Evolutionary conservation across 2,329 filamentous ascomycete genomes (phyloP).

Genomic region (Fusarium nanum): DNA sequence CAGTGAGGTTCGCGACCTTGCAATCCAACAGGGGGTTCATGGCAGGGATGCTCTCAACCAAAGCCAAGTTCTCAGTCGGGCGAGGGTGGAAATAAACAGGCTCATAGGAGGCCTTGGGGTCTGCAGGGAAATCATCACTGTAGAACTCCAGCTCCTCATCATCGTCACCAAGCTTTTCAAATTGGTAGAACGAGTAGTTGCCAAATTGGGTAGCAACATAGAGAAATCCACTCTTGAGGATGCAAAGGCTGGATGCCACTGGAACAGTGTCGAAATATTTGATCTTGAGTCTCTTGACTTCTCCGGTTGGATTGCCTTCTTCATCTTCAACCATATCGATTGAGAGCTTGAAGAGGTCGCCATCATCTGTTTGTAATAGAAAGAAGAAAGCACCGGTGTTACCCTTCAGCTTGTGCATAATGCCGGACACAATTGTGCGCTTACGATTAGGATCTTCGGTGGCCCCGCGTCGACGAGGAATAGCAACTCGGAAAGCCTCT

Average conservation of each 20-base stretch:
- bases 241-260: constrained; percentile 85
- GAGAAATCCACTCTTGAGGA: constrained; percentile 94
- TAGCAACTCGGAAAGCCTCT: constrained; percentile 86
- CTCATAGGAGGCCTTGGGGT: constrained; percentile 76
- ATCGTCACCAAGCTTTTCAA: constrained; percentile 96
- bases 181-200: constrained; percentile 95
- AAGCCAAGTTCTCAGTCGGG: constrained; percentile 80
- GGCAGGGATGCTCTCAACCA: constrained; percentile 86
- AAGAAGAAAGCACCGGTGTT: constrained; percentile 93
- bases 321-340: constrained; percentile 90
- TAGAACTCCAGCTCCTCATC: constrained; percentile 88
- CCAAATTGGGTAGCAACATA: constrained; percentile 94
- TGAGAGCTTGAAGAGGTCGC: constrained; percentile 97
- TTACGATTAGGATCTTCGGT: constrained; percentile 94
- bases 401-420: constrained; percentile 96
- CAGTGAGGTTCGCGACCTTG: constrained; percentile 89
- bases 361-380: constrained; percentile 93
- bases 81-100: constrained; percentile 89
- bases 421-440: constrained; percentile 85
- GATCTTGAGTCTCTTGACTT: constrained; percentile 86
- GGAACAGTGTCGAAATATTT: constrained; percentile 99
- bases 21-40: constrained; percentile 93
- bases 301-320: constrained; percentile 80
- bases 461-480: constrained; percentile 86
- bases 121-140: constrained; percentile 84